These are phyloP conservation scores for Boletus bicolor DNA, from an alignment of 768 basidiomycete genomes.

Conservation along the genomic window DNA sequence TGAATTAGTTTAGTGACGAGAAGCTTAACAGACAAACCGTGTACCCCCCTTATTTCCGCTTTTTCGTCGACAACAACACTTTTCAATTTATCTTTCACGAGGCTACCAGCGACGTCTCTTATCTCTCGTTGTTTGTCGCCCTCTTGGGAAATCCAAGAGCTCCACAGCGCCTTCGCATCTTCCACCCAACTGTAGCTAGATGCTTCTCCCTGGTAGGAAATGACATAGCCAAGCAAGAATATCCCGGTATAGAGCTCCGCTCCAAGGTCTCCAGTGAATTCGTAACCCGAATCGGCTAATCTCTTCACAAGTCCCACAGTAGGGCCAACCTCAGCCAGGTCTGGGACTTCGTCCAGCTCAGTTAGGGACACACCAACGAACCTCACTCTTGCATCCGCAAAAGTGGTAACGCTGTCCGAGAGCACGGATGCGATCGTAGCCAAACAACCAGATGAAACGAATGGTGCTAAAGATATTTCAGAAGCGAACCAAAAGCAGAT, in stretches of 20 bases:
- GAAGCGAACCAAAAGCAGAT: not conserved
- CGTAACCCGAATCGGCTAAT: slow-evolving; percentile 18
- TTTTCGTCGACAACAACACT: slow-evolving; percentile 39
- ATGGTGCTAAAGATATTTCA: slow-evolving; percentile 13
- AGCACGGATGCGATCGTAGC: slow-evolving; percentile 14
- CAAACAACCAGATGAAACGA: slow-evolving; percentile 22
- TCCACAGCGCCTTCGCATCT: slow-evolving; percentile 33
- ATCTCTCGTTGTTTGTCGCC: slow-evolving; percentile 16
- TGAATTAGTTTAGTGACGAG: not conserved
- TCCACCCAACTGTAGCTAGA: slow-evolving; percentile 10
- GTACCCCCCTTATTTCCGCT: slow-evolving; percentile 32
- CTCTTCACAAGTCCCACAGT: slow-evolving; percentile 12
- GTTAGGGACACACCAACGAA: slow-evolving; percentile 8
- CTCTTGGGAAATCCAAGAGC: slow-evolving; percentile 17
- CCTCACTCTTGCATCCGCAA: slow-evolving; percentile 14
- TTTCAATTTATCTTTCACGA: slow-evolving; percentile 43
- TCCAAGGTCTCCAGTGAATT: slow-evolving; percentile 18
- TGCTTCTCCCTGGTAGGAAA: slow-evolving; percentile 10
- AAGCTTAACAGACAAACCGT: not conserved
- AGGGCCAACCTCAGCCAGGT: not conserved
- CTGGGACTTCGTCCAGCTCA: not conserved
- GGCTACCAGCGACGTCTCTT: slow-evolving; percentile 26
- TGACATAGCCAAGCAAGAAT: slow-evolving; percentile 24
- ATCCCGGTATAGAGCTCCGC: slow-evolving; percentile 20
- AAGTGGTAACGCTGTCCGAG: slow-evolving; percentile 12